phyloP scores from a whole-genome alignment of 139 green algal genomes.

The Coelastrella sp. region DNA sequence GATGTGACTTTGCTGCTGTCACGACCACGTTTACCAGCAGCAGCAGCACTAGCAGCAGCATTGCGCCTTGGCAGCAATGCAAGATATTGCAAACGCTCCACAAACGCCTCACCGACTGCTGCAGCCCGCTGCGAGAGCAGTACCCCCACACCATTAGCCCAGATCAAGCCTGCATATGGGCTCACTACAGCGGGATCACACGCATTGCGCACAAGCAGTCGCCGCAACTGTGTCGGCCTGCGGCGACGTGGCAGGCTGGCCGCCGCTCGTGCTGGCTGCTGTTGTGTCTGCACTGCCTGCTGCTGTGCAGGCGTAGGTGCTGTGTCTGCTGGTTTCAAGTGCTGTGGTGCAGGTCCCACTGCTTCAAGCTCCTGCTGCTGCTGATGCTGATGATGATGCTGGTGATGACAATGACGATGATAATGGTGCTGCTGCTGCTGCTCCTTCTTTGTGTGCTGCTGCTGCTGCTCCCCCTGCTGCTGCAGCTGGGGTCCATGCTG shows the following conservation, averaged over 20 bases:
- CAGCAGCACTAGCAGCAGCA: not conserved
- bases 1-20: not conserved
- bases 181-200: not conserved
- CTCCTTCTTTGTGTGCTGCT: not conserved
- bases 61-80: not conserved
- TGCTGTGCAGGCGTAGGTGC: too few species aligned
- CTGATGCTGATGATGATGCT: not conserved
- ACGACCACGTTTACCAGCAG: too few species aligned
- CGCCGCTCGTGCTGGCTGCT: not conserved
- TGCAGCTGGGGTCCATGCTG: not conserved
- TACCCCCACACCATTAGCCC: not conserved
- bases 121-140: not conserved
- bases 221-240: not conserved
- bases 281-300: too few species aligned
- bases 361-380: not conserved
- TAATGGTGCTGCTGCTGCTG: not conserved
- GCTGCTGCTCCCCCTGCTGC: not conserved
- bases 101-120: not conserved
- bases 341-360: not conserved
- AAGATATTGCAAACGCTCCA: not conserved
- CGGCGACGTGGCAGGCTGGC: not conserved
- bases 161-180: not conserved
- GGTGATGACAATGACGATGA: not conserved
- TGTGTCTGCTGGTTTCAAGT: too few species aligned
- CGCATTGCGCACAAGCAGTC: not conserved